Evolutionary conservation across 2,329 filamentous ascomycete genomes (phyloP), one percentile per base, ranked within the genome.

Genomic region (Esteya vermicola): DNA sequence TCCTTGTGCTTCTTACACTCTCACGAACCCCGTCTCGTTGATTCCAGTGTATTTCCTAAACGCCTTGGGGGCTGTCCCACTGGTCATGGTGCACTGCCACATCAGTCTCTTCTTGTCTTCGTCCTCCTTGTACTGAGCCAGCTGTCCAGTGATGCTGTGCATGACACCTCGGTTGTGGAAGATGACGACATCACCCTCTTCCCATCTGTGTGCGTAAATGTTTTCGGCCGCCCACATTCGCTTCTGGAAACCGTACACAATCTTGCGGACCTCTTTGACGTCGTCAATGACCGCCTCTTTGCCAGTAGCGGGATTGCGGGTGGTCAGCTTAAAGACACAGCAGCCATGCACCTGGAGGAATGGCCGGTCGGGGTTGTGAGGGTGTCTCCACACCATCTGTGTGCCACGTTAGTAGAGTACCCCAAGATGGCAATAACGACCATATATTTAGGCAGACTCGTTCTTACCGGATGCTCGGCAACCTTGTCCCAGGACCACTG

Each of bases 101-200:
- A 88, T 85, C 43, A 86, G 55, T 31, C 81, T 60, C 28, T 85
- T 73, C 61, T 86, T 81, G n/a, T 80, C 69, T 36, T 77, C 70
- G 12, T 44, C 42, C 9, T 41, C 28, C 14, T 38, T 36, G 40
- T 39, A 34, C 33, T 32, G 28, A 9, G 68, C 68, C 57, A 88
- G 86, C 2, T 78, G 77, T 1, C 81, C 82, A 0, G 84, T 81
- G 2, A 88, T 82, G 7, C 72, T 78, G 56, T 89, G 82, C 42
- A 86, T 55, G 14, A 85, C 65, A 1, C 81, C 82, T 7, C 80
- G 72, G 53, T 88, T 88, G 56, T 88, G 78, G 58, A 88, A 88
- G 26, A 88, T 61, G 1, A 85, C 82, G 43, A 85, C 57, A 52
- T 86, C 82, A 4, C 81, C 81, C 52, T 82, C 74, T 48, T 79